Evolutionary conservation across 169 alveolate species (phyloP).

Genomic region (Sarcocystis neurona): DNA sequence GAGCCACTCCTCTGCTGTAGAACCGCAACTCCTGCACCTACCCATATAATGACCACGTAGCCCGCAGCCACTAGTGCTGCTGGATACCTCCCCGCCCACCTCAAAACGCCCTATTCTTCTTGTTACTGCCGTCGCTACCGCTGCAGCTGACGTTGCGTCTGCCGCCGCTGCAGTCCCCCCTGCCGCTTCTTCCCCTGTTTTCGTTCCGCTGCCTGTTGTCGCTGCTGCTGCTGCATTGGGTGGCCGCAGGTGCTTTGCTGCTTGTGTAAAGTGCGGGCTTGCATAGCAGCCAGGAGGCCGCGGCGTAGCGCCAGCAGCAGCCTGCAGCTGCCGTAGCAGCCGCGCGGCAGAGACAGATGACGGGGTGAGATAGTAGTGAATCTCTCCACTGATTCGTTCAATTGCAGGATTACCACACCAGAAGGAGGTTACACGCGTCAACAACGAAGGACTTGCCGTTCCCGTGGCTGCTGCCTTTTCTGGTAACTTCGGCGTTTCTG

Average conservation of each 20-base stretch:
- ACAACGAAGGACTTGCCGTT: not conserved
- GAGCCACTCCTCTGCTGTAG: slow-evolving; percentile 6
- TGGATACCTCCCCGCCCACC: no score
- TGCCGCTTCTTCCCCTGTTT: no score
- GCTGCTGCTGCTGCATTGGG: no score
- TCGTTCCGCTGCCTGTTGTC: no score
- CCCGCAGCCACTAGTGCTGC: not conserved
- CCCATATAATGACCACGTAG: not conserved
- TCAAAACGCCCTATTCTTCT: no score
- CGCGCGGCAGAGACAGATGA: slow-evolving; percentile 18
- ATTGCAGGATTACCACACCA: slow-evolving; percentile 38
- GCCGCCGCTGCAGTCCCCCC: no score
- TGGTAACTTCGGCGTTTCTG: no score
- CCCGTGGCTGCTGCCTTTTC: no score
- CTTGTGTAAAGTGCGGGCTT: no score
- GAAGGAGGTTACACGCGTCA: not conserved
- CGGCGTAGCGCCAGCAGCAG: not conserved
- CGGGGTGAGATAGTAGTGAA: slow-evolving; percentile 7
- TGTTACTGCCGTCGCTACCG: not conserved
- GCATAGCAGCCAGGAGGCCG: no score
- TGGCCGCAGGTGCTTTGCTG: no score
- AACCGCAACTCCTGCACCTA: not conserved
- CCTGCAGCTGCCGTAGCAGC: slow-evolving; percentile 9
- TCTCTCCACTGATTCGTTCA: slow-evolving; percentile 3
- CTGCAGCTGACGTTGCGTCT: not conserved